phyloP scores from a whole-genome alignment of 208 protist species.

The Trypanosoma platydactyli region DNA sequence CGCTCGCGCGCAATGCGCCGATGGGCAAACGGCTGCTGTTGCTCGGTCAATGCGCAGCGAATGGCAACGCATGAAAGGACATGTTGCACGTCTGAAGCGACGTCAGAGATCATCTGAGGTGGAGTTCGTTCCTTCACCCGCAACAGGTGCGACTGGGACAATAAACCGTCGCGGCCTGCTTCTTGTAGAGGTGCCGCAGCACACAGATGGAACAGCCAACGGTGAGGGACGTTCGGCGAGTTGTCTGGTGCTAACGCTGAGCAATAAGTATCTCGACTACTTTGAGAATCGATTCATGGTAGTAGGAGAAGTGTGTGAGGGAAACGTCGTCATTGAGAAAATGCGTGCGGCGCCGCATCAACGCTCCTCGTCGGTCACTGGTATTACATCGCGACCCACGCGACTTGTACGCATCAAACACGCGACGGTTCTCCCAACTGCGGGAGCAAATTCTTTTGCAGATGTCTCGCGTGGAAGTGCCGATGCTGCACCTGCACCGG shows the following conservation, averaged over 20 bases:
- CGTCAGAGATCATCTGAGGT: background rate
- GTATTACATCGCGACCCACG: slow-evolving; percentile 8
- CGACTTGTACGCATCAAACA: slow-evolving; percentile 61
- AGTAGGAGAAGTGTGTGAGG: slow-evolving; percentile 66
- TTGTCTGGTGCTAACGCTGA: slow-evolving; percentile 61
- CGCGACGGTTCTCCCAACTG: slow-evolving; percentile 57
- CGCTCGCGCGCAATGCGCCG: background rate
- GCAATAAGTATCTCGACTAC: slow-evolving; percentile 49
- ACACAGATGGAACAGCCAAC: background rate
- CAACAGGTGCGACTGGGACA: slow-evolving; percentile 9
- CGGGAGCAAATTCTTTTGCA: slow-evolving; percentile 38
- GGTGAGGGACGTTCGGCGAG: background rate
- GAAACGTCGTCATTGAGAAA: slow-evolving; percentile 40
- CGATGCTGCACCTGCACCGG: background rate
- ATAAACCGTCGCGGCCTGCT: slow-evolving; percentile 47
- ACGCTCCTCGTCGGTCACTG: slow-evolving; percentile 2
- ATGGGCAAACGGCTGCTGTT: background rate
- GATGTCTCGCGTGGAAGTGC: slow-evolving; percentile 22
- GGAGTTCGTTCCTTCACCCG: slow-evolving; percentile 11
- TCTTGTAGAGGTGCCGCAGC: slow-evolving; percentile 36
- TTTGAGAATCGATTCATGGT: slow-evolving; percentile 58
- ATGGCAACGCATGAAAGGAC: slow-evolving; percentile 24
- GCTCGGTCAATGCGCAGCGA: slow-evolving; percentile 9
- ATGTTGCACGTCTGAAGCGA: slow-evolving; percentile 2
- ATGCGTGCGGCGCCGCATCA: slow-evolving; percentile 37